phyloP scores from a whole-genome alignment of 306 rosid genomes.

The Cicer bijugum region DNA sequence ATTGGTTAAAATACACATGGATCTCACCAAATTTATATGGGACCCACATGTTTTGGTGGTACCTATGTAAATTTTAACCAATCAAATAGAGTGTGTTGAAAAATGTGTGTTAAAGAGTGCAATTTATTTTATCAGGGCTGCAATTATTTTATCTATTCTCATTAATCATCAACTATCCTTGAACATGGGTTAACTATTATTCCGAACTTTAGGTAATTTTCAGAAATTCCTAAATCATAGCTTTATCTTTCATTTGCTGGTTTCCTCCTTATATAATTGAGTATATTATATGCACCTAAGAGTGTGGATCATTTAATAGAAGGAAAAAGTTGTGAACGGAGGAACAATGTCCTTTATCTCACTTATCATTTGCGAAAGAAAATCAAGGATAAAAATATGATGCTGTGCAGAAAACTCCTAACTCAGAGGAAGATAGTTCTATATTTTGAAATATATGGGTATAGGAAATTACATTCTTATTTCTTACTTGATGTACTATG shows the following conservation, averaged over 20 bases:
- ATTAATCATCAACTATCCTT: background rate
- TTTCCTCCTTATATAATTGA: background rate
- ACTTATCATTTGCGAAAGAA: background rate
- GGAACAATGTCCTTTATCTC: background rate
- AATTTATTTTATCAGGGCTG: too few relatives aligned
- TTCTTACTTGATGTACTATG: background rate
- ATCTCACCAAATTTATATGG: too few relatives aligned
- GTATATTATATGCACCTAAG: background rate
- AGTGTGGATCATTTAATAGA: background rate
- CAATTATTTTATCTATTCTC: background rate
- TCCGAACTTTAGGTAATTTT: slow-evolving; percentile 13
- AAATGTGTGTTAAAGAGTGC: too few relatives aligned
- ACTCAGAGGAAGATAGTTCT: background rate
- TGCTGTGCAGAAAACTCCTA: background rate
- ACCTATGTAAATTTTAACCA: too few relatives aligned
- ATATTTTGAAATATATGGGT: background rate
- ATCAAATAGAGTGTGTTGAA: too few relatives aligned
- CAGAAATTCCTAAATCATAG: background rate
- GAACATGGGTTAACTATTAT: background rate
- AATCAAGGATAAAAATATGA: background rate
- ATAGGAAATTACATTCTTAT: too few relatives aligned
- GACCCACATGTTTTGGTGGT: too few relatives aligned
- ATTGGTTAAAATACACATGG: too few relatives aligned
- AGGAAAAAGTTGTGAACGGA: background rate
- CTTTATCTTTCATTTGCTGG: background rate